Base-by-base conservation (phyloP, 2,329 filamentous ascomycete species). In the Cercospora nicotianae region DNA sequence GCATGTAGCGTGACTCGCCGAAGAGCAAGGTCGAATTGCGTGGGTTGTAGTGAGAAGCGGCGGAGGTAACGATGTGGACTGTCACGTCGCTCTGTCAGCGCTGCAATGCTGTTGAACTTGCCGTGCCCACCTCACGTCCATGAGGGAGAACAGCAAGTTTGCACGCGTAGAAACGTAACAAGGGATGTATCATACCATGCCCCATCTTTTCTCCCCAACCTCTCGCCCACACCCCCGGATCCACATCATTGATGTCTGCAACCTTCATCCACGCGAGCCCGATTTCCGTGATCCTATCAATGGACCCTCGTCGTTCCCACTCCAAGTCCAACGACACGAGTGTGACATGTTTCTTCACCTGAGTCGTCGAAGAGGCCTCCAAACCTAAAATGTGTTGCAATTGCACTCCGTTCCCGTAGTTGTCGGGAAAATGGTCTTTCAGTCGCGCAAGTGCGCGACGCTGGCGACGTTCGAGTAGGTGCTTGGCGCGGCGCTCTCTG, bases 311-410 rank as follows among this genome's bases (percentile, higher is more conserved):
- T 10, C 18, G 26, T 23, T 16, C 30, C 59, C 63, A 68, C 30
- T 68, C 67, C 28, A 68, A 51, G 20, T 68, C 67, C 23, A 68
- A 36, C 8, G 67, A 59, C 16, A 68, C 13, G 51, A 65, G 42
- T n/a, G 59, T 68, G 26, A 66, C 67, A n/a, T 65, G 13, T 10
- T 13, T 23, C 16, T 36, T 7, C 9, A 39, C 31, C 7, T 45
- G 20, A n/a, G n/a, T 18, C 26, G 26, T 58, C 13, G 26, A 30
- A 58, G 53, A 30, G 31, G 26, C 26, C 18, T 26, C 48, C 3
- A 57, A 16, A 2, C 62, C 62, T 3, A 64, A 33, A 3, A 58
- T 57, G 28, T 20, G 30, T 18, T 42, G 62, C 18, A 64, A 26
- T 26, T 64, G 30, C 30, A 18, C 23, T 3, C 36, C 36, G 28